Base-by-base conservation (phyloP, 1,284 basidiomycete genomes). In the Ustilago nuda region DNA sequence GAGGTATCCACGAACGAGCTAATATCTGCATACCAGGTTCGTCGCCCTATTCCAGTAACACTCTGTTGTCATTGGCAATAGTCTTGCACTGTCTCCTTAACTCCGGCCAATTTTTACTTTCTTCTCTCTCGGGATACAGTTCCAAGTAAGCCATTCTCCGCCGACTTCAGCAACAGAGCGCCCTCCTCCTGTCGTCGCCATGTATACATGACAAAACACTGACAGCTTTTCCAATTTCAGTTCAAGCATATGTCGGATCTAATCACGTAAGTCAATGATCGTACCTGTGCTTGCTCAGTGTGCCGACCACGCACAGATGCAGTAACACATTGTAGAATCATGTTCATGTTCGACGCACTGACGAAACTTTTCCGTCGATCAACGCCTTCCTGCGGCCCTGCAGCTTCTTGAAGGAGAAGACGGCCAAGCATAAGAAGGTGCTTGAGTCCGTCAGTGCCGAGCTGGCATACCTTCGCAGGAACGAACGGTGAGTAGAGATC, bases 241-340 rank as follows among this genome's bases (percentile, higher is more conserved):
- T 60, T 74, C 46, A 61, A 70, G 33, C 73, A 76, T 17, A 76
- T 72, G 73, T 68, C 73, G 15, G 46, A 66, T 15, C 36, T 61
- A 59, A 66, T 72, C 33, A 51, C 51, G 73, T 72, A 50, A 4
- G 73, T 62, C 4, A 23, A 19, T 23, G 6, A 30, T 32, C 23
- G 12, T 4, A 32, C 15, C 27, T 6, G n/a, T 8, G 13, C 7
- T 43, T 5, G 39, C 13, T 13, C 39, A 43, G 39, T 15, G 39
- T 6, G 15, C 11, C 36, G 5, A 37, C 13, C 36, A 37, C 36
- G 36, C 36, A 9, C 23, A 27, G 23, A 27, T 27, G 23, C 23
- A 27, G 23, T 27, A 27, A 3, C 23, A 27, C 23, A 27, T 27
- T 27, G 23, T 37, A 9, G 36, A 37, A 8, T 37, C 36, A 37